These are phyloP conservation scores for Tricladium varicosporioides DNA, from an alignment of 2,329 filamentous ascomycete genomes.

Conservation along the genomic window DNA sequence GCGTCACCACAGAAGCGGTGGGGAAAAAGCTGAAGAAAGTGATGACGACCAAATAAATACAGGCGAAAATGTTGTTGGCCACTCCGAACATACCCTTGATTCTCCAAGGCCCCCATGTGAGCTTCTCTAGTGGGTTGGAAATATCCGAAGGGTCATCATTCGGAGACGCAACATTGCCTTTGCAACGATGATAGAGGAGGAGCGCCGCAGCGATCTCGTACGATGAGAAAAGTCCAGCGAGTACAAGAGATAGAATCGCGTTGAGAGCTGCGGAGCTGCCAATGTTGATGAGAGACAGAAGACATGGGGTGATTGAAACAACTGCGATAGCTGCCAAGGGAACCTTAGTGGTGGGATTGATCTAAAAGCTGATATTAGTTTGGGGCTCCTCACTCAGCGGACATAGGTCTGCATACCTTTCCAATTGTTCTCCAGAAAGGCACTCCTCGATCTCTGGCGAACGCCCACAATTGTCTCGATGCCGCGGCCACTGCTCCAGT, in stretches of 20 bases:
- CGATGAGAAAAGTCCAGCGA: slow-evolving; percentile 1
- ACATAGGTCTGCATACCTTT: neutral
- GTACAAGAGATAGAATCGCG: slow-evolving; percentile 42
- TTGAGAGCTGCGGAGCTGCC: slow-evolving; percentile 49
- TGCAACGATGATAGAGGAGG: slow-evolving; percentile 1
- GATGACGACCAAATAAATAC: slow-evolving; percentile 1
- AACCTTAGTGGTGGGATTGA: slow-evolving; percentile 22
- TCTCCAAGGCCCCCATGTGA: slow-evolving; percentile 3
- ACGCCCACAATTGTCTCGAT: neutral
- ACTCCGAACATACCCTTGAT: neutral
- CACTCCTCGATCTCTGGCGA: slow-evolving; percentile 1
- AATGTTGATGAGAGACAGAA: slow-evolving; percentile 42
- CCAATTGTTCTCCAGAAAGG: neutral
- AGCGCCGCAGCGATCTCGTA: neutral
- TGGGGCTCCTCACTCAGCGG: neutral
- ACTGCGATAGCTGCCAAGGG: slow-evolving; percentile 36
- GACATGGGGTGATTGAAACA: slow-evolving; percentile 4
- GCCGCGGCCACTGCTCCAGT: slow-evolving; percentile 1
- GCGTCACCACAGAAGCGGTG: neutral
- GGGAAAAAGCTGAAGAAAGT: slow-evolving; percentile 3
- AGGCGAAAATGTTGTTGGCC: neutral
- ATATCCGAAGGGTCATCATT: neutral
- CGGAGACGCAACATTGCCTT: neutral
- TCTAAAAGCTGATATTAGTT: neutral
- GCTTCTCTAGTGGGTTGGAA: neutral